Percentiles rank a stretch among this genome's conserved stretches.
Evolutionary conservation across 257 asterid genomes (phyloP).

Genomic region (Jaltomata sinuosa): DNA sequence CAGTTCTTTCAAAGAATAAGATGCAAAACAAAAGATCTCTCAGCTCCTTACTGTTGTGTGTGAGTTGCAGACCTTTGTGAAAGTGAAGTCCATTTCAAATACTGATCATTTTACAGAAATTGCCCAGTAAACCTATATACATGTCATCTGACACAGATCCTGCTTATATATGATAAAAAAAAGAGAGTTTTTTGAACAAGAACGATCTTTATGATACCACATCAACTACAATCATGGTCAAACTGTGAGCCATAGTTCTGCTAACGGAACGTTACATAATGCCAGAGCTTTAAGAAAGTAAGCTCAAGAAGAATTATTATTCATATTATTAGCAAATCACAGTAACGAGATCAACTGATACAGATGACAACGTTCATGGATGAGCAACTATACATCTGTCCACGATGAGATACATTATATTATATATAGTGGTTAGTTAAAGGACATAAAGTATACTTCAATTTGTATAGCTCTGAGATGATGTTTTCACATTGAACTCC

Average conservation of each 20-base stretch:
- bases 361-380: background rate
- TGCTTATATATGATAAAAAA: background rate
- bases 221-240: background rate
- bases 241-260: background rate
- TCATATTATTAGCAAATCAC: background rate
- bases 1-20: background rate
- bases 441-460: background rate
- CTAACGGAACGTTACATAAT: background rate
- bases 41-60: too few species aligned
- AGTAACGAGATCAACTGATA: background rate
- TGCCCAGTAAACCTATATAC: background rate
- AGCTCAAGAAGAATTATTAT: background rate
- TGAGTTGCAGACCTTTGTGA: too few species aligned
- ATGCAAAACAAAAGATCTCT: background rate
- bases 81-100: background rate
- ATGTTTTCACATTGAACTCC: constrained; percentile 36
- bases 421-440: background rate
- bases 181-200: background rate
- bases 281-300: background rate
- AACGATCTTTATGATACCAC: background rate
- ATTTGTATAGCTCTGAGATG: background rate
- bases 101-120: background rate
- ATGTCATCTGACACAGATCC: background rate
- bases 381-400: constrained; percentile 8
- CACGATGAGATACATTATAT: background rate